Evolutionary conservation across 345 rosid species (phyloP).

Genomic region (Eutrema yunnanense): DNA sequence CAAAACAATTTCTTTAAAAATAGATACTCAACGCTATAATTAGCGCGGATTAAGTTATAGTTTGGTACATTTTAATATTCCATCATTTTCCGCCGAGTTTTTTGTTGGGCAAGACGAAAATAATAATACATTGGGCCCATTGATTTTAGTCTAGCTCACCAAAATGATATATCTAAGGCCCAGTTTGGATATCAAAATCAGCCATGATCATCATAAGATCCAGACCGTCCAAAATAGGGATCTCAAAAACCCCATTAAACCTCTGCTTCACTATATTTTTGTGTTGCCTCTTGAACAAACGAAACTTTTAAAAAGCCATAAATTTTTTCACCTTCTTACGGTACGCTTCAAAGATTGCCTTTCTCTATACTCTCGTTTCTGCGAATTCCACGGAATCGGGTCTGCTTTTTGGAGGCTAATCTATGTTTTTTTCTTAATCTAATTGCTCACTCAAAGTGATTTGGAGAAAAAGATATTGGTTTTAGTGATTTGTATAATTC

Average conservation of each 20-base stretch:
- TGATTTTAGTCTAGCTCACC: not conserved
- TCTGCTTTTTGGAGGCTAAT: not conserved
- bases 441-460: not conserved
- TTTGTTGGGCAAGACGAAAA: not conserved
- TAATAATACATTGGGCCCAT: not conserved
- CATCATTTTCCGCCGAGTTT: not conserved
- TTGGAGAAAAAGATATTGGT: not conserved
- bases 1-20: too few species aligned
- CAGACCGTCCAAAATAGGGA: slow-evolving; percentile 2
- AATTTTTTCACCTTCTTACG: not conserved
- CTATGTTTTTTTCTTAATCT: not conserved
- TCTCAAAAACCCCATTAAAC: not conserved
- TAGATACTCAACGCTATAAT: too few species aligned
- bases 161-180: not conserved
- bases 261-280: not conserved
- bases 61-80: too few species aligned
- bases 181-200: not conserved
- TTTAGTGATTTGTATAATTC: not conserved
- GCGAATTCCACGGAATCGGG: not conserved
- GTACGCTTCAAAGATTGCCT: not conserved
- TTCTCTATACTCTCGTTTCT: not conserved
- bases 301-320: not conserved
- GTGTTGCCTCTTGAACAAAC: not conserved
- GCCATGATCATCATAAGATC: not conserved
- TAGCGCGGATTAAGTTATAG: too few species aligned